A percentile compares a stretch with the other conserved stretches of the same genome.
Evolutionary conservation across 2,329 filamentous ascomycete genomes (phyloP).

Genomic region (Coleophoma crateriformis): DNA sequence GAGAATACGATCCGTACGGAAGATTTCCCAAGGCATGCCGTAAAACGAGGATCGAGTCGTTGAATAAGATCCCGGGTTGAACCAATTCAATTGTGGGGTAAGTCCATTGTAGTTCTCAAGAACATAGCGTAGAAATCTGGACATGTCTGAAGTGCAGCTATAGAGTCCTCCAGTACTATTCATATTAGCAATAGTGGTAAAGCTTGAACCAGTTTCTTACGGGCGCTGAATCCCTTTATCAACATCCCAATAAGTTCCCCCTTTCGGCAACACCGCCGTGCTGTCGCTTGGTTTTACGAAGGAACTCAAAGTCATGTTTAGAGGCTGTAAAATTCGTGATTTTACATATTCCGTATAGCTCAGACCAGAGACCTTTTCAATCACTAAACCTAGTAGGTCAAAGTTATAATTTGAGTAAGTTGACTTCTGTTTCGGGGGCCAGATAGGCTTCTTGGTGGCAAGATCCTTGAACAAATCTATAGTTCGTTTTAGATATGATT

Average conservation of each 20-base stretch:
- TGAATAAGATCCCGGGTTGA: conserved; percentile 31
- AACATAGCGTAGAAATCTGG: conserved; percentile 35
- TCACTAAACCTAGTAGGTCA: conserved; percentile 21
- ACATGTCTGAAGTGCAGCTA: conserved; percentile 23
- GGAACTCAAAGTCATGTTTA: background rate
- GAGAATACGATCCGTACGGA: conserved; percentile 33
- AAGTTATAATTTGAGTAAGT: conserved; percentile 25
- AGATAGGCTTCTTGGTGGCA: conserved; percentile 9
- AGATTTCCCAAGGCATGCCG: conserved; percentile 42
- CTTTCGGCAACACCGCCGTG: conserved; percentile 16
- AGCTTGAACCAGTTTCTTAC: conserved; percentile 14
- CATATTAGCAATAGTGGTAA: background rate
- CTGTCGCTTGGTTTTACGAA: conserved; percentile 7
- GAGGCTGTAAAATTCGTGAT: background rate
- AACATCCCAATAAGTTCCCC: conserved; percentile 30
- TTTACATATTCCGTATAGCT: conserved; percentile 14
- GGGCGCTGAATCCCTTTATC: conserved; percentile 35
- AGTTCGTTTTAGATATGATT: background rate
- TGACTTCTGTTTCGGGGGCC: conserved; percentile 18
- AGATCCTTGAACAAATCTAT: conserved; percentile 3
- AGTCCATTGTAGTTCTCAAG: conserved; percentile 34
- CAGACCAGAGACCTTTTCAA: conserved; percentile 20
- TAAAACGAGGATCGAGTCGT: conserved; percentile 33
- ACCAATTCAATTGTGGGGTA: conserved; percentile 27
- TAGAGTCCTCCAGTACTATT: background rate